Conservation (phyloP, 169 alveolate genomes). For the Plasmodium relictum region DNA sequence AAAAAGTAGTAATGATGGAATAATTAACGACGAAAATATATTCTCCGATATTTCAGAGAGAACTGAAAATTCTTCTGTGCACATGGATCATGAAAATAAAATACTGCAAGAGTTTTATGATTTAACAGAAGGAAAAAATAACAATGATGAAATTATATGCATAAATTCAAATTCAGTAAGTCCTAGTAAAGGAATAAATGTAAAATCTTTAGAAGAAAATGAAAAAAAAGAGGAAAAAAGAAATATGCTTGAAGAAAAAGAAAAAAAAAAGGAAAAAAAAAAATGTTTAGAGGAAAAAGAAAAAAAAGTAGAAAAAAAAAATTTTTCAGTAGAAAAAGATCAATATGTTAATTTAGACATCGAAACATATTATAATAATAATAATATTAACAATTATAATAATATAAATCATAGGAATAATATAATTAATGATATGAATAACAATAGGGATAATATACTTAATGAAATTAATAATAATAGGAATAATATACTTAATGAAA, state of each 20-base stretch:
- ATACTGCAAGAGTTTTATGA: conserved; percentile 39
- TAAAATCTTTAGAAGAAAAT: conserved; percentile 18
- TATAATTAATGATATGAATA: background rate
- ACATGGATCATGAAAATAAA: conserved; percentile 10
- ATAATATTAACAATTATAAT: background rate
- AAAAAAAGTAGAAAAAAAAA: background rate
- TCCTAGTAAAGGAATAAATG: background rate
- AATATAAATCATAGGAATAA: no score
- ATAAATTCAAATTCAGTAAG: conserved; percentile 30
- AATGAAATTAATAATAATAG: background rate
- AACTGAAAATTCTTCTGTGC: conserved; percentile 10
- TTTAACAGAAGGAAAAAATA: conserved; percentile 46
- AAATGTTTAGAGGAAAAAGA: no score
- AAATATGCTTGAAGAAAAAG: no score
- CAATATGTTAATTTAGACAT: conserved; percentile 12
- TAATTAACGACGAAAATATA: background rate
- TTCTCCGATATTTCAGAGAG: conserved; percentile 16
- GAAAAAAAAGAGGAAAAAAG: background rate
- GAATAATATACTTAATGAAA: background rate
- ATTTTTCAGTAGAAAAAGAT: conserved; percentile 12
- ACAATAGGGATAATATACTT: background rate
- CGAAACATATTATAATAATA: conserved; percentile 12
- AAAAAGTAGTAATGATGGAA: background rate
- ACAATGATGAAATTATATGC: conserved; percentile 34
- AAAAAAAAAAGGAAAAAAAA: no score